Percentiles rank a stretch among this genome's conserved stretches.
These are phyloP conservation scores for Schizonepeta tenuifolia DNA, from an alignment of 257 asterid genomes.

Conservation along the genomic window DNA sequence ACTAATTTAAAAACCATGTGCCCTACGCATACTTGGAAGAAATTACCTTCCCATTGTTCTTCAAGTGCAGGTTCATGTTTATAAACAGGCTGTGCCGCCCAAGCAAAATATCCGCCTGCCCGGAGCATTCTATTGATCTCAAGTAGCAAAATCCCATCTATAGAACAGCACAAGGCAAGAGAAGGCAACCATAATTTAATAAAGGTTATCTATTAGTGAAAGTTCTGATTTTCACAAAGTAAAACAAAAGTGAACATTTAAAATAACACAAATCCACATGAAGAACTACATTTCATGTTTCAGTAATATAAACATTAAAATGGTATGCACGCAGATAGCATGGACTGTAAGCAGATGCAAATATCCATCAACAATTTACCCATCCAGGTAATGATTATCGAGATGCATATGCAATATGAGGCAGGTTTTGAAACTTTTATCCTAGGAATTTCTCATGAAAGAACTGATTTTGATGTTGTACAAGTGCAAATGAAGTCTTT, in stretches of 20 bases:
- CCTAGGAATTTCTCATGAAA: slow-evolving; percentile 19
- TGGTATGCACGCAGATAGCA: background rate
- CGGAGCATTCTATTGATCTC: slow-evolving; percentile 96
- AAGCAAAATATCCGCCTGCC: slow-evolving; percentile 93
- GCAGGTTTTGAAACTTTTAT: background rate
- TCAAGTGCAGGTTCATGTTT: slow-evolving; percentile 84
- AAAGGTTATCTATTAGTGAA: slow-evolving; percentile 1
- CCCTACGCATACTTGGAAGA: slow-evolving; percentile 14
- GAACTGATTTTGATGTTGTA: slow-evolving; percentile 12
- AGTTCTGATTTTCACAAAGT: background rate
- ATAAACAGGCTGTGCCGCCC: slow-evolving; percentile 99
- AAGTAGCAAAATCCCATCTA: slow-evolving; percentile 92
- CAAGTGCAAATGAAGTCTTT: slow-evolving; percentile 13
- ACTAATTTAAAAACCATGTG: background rate
- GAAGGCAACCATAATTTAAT: slow-evolving; percentile 25
- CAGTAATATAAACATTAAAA: slow-evolving; percentile 8
- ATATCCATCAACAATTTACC: slow-evolving; percentile 1
- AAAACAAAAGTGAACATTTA: background rate
- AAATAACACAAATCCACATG: background rate
- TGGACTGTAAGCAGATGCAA: slow-evolving; percentile 19
- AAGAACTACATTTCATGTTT: slow-evolving; percentile 13
- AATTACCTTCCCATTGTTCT: slow-evolving; percentile 90
- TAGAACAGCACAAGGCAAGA: slow-evolving; percentile 24
- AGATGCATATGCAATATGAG: slow-evolving; percentile 11
- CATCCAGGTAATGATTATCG: background rate